Evolutionary conservation across 345 rosid genomes (phyloP), one percentile per base, ranked within the genome.

Genomic region (Brassica nigra): DNA sequence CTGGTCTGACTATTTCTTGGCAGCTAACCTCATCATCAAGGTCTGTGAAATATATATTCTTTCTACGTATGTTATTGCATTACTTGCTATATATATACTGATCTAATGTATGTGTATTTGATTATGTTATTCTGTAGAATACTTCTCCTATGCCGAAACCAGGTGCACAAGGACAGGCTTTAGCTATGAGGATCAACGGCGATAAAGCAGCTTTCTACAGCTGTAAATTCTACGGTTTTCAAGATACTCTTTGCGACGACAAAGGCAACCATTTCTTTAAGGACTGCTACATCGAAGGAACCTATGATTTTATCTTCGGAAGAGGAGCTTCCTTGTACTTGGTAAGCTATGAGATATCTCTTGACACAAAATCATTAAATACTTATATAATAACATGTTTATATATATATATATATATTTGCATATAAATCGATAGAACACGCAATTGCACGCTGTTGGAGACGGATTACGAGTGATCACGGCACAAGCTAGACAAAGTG

Each of bases 171-270:
- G 91, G 83, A 11, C 89, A 86, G 64, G 88, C 89, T 23, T 80
- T 86, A 76, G 86, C 90, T 7, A 71, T 79, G 83, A 86, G 91
- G 36, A 81, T 86, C 23, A 82, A 83, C 6, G 88, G 84, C 0
- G 85, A 88, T 20, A 83, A 77, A 39, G 89, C 85, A 4, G 86
- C 91, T 1, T 84, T 85, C 76, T 74, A 83, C 66, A 84, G 68
- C 61, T 83, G 89, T 76, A 66, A 23, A 36, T 83, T 88, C 58
- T 4, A 76, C 0, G 91, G 87, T 39, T 88, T 78, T 63, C 88
- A 88, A 36, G 91, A 86, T 80, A 88, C 91, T 12, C 80, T 85
- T 5, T 85, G 85, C 5, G 89, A 88, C 36, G 89, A 86, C 39
- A 82, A 7, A 18, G 91, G 87, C 58, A 70, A 81, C 66, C 91